Conservation (phyloP, 495 filamentous ascomycete genomes). For the Hyaloscypha hepaticicola region DNA sequence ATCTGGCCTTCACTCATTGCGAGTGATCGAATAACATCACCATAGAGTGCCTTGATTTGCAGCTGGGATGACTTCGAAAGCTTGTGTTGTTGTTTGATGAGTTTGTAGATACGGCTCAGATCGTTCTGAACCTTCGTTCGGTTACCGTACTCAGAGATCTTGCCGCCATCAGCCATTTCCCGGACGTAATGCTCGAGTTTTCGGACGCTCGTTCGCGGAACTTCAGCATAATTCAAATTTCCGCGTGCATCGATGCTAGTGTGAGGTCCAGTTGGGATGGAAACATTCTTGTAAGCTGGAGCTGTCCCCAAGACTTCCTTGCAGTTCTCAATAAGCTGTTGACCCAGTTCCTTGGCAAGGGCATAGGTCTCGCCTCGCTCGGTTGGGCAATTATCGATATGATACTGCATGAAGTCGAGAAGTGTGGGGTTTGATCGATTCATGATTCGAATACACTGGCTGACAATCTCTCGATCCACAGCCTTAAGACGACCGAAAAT, state of each 20-base stretch:
- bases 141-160: conserved; percentile 98
- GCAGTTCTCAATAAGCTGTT: conserved; percentile 96
- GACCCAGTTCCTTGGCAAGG: conserved; percentile 92
- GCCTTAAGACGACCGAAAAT: conserved; percentile 93
- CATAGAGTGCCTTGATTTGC: conserved; percentile 92
- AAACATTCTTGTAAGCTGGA: conserved; percentile 94
- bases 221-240: conserved; percentile 85
- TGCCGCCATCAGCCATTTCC: conserved; percentile 98
- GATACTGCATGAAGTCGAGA: conserved; percentile 99
- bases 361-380: conserved; percentile 96
- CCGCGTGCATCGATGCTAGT: conserved; percentile 87
- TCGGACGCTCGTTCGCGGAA: conserved; percentile 82
- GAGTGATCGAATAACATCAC: conserved; percentile 86
- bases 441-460: conserved; percentile 98
- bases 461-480: conserved; percentile 97
- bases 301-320: conserved; percentile 80
- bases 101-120: conserved; percentile 88
- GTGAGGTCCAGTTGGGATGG: conserved; percentile 84
- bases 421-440: conserved; percentile 95
- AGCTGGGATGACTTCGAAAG: conserved; percentile 91
- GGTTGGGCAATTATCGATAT: conserved; percentile 98
- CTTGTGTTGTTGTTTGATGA: conserved; percentile 96
- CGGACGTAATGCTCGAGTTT: conserved; percentile 98
- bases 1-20: conserved; percentile 98
- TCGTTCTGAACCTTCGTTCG: conserved; percentile 97